These are phyloP conservation scores for Triticum urartu DNA, from an alignment of 176 grass and related monocot species.

Conservation along the genomic window DNA sequence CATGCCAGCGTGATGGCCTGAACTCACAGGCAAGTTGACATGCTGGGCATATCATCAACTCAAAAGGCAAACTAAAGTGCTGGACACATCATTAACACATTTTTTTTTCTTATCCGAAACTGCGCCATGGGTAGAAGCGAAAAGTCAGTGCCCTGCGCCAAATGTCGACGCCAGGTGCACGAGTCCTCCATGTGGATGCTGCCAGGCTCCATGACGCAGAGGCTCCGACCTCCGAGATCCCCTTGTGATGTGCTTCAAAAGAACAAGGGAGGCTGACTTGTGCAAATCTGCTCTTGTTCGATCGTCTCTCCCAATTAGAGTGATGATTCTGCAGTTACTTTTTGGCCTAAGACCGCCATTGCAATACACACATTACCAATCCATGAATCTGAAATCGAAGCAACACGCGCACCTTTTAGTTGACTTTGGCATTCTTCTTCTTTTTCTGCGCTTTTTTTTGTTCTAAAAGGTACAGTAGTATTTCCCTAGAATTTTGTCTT, in stretches of 20 bases:
- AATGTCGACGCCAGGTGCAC: slow-evolving; percentile 22
- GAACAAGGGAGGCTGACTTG: background rate
- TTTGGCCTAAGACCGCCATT: background rate
- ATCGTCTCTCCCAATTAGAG: background rate
- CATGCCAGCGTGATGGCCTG: slow-evolving; percentile 21
- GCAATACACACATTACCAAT: background rate
- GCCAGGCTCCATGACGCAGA: background rate
- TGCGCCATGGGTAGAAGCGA: slow-evolving; percentile 4
- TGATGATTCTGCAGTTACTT: background rate
- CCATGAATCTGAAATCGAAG: slow-evolving; percentile 17
- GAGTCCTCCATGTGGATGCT: slow-evolving; percentile 9
- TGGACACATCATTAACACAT: slow-evolving; percentile 20
- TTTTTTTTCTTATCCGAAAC: slow-evolving; percentile 15
- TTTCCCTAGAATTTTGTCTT: background rate
- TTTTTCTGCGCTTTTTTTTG: background rate
- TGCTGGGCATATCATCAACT: slow-evolving; percentile 24
- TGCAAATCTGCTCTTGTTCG: background rate
- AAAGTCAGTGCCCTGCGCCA: background rate
- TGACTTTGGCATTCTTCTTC: background rate
- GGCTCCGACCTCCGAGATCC: slow-evolving; percentile 5
- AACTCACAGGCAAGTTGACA: background rate
- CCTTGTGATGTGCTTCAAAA: background rate
- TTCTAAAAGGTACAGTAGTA: background rate
- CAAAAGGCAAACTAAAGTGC: background rate
- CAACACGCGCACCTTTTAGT: background rate